A percentile compares a stretch with the other conserved stretches of the same genome.
These are phyloP conservation scores for Catunica adiposa DNA, from an alignment of 2,329 filamentous ascomycete genomes.

Conservation along the genomic window DNA sequence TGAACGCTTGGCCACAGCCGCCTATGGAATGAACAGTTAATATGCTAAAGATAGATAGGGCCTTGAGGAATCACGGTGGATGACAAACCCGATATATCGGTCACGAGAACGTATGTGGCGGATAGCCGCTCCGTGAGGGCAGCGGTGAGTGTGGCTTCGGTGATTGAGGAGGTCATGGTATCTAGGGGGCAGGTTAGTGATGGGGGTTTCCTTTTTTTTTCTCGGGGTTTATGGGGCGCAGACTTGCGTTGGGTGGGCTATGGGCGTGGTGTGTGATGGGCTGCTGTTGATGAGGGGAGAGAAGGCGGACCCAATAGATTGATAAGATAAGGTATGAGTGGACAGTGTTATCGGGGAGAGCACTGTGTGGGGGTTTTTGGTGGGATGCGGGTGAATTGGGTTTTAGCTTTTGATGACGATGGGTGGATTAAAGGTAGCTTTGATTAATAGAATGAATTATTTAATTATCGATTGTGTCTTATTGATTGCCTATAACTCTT, in stretches of 20 bases:
- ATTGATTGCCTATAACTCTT: too few relatives aligned
- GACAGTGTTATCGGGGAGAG: not conserved
- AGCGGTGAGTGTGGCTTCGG: slow-evolving; percentile 50
- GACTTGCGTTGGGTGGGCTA: not conserved
- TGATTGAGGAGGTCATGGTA: slow-evolving; percentile 21
- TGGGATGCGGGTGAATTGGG: not conserved
- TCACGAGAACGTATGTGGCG: slow-evolving; percentile 69
- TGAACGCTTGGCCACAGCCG: slow-evolving; percentile 46
- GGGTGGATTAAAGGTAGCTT: not conserved
- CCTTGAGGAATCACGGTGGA: not conserved
- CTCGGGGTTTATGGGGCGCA: not conserved
- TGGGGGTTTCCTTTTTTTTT: too few relatives aligned
- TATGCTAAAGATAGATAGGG: slow-evolving; percentile 7
- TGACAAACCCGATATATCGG: slow-evolving; percentile 71
- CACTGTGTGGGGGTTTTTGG: not conserved
- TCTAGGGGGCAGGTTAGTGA: not conserved
- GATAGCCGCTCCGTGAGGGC: slow-evolving; percentile 55
- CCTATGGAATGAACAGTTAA: slow-evolving; percentile 24
- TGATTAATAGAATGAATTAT: too few relatives aligned
- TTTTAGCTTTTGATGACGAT: not conserved
- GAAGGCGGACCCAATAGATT: slow-evolving; percentile 8
- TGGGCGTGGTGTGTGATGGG: not conserved
- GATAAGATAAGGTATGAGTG: slow-evolving; percentile 14
- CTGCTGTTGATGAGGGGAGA: not conserved
- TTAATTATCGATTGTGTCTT: too few relatives aligned